Conservation (phyloP, 306 rosid species). For the Begonia loranthoides region DNA sequence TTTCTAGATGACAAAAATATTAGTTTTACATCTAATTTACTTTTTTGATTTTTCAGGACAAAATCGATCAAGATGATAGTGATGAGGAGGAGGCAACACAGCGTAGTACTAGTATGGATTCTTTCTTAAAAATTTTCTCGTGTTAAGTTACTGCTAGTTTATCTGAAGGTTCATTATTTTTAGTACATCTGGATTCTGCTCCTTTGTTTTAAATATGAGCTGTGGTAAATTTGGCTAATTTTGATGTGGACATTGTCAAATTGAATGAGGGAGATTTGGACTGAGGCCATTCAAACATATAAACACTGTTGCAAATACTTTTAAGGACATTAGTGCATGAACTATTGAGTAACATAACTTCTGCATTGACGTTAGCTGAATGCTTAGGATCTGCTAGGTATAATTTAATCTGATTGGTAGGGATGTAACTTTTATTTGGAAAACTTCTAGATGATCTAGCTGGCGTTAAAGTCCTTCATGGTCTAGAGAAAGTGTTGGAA, state of each 20-base stretch:
- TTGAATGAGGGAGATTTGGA: no score
- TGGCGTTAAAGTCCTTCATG: constrained; percentile 93
- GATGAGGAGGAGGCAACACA: constrained; percentile 54
- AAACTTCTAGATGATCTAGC: constrained; percentile 47
- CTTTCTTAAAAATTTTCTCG: constrained; percentile 2
- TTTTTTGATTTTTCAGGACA: constrained; percentile 49
- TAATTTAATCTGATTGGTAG: not conserved
- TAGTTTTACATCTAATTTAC: no score
- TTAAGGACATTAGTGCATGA: no score
- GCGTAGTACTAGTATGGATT: constrained; percentile 30
- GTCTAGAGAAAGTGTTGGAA: constrained; percentile 82
- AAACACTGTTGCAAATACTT: no score
- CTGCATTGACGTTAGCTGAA: no score
- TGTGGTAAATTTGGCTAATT: no score
- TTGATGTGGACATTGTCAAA: no score
- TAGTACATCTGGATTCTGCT: no score
- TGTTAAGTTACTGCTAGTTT: not conserved
- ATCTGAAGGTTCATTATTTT: not conserved
- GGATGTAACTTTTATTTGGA: constrained; percentile 9
- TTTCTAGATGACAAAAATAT: not conserved
- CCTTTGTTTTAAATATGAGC: no score
- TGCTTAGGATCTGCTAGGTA: no score
- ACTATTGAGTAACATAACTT: no score
- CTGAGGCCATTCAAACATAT: no score
- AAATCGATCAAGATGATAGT: constrained; percentile 60